Conservation (phyloP, 2,329 filamentous ascomycete genomes). For the Thelonectria olida region DNA sequence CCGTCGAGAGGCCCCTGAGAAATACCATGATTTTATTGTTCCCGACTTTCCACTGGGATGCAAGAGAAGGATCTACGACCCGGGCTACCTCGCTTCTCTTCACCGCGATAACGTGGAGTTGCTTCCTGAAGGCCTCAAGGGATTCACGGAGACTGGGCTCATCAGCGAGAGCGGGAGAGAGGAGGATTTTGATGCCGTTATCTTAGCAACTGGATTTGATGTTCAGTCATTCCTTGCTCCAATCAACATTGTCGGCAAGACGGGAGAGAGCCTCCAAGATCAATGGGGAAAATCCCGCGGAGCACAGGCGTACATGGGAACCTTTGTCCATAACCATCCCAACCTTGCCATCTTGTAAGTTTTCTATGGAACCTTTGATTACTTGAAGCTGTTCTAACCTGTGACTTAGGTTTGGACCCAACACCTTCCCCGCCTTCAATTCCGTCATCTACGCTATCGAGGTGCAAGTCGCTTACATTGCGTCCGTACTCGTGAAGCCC, state of each 20-base stretch:
- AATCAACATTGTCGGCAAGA: constrained; percentile 38
- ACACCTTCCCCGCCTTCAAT: constrained; percentile 39
- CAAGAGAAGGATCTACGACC: constrained; percentile 44
- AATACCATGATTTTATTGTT: constrained; percentile 38
- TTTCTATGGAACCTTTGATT: background rate
- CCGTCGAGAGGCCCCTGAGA: constrained; percentile 27
- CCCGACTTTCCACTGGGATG: constrained; percentile 42
- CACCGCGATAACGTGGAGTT: constrained; percentile 1
- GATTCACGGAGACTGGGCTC: constrained; percentile 33
- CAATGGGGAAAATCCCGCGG: constrained; percentile 38
- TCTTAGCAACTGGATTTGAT: constrained; percentile 41
- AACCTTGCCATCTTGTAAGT: constrained; percentile 42
- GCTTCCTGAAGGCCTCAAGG: background rate
- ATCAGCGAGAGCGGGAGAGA: constrained; percentile 6
- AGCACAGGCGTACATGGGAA: constrained; percentile 44
- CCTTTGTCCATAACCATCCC: constrained; percentile 42
- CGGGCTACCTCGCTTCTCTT: constrained; percentile 35
- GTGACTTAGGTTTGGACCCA: constrained; percentile 19
- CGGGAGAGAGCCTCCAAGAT: constrained; percentile 32
- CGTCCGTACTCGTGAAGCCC: constrained; percentile 26
- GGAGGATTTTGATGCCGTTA: constrained; percentile 35
- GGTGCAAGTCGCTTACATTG: constrained; percentile 23
- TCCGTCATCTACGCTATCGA: constrained; percentile 42
- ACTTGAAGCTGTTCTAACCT: background rate
- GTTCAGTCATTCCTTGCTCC: constrained; percentile 36